phyloP scores from a whole-genome alignment of 192 early-diverging fungal genomes.

The Bifiguratus adelaidae region DNA sequence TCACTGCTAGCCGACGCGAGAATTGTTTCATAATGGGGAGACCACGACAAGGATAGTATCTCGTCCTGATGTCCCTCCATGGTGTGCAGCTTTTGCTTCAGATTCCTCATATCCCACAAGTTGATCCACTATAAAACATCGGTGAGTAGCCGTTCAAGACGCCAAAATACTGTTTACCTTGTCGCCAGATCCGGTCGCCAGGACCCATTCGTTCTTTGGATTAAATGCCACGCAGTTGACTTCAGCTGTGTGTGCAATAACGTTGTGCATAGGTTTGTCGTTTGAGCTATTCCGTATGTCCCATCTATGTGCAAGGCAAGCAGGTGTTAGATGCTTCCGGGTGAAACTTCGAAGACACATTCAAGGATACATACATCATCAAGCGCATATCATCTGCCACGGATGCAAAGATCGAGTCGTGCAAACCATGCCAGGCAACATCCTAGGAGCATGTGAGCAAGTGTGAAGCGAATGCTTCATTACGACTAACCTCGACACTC shows the following conservation, averaged over 20 bases:
- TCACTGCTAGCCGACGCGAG: conserved; percentile 87
- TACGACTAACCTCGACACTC: conserved; percentile 63
- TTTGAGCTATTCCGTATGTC: conserved; percentile 69
- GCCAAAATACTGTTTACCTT: conserved; percentile 34
- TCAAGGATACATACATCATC: conserved; percentile 53
- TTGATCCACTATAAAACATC: conserved; percentile 54
- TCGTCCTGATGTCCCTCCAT: conserved; percentile 87
- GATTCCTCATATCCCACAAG: conserved; percentile 94
- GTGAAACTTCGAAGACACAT: not conserved
- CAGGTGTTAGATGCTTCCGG: not conserved
- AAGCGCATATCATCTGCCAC: conserved; percentile 94
- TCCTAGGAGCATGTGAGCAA: conserved; percentile 38
- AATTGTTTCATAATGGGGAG: conserved; percentile 84
- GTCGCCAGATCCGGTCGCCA: conserved; percentile 93
- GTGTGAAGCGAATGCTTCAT: not conserved
- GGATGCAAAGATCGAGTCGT: conserved; percentile 87
- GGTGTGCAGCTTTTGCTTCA: conserved; percentile 73
- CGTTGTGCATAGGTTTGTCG: conserved; percentile 52
- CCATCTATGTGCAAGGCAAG: conserved; percentile 49
- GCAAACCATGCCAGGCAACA: conserved; percentile 83
- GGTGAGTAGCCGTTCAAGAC: not conserved
- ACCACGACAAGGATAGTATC: conserved; percentile 89
- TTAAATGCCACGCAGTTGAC: conserved; percentile 95
- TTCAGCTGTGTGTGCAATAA: conserved; percentile 82
- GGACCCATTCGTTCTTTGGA: conserved; percentile 77